These are phyloP conservation scores for Amanita muscaria DNA, from an alignment of 768 basidiomycete genomes.

Conservation along the genomic window DNA sequence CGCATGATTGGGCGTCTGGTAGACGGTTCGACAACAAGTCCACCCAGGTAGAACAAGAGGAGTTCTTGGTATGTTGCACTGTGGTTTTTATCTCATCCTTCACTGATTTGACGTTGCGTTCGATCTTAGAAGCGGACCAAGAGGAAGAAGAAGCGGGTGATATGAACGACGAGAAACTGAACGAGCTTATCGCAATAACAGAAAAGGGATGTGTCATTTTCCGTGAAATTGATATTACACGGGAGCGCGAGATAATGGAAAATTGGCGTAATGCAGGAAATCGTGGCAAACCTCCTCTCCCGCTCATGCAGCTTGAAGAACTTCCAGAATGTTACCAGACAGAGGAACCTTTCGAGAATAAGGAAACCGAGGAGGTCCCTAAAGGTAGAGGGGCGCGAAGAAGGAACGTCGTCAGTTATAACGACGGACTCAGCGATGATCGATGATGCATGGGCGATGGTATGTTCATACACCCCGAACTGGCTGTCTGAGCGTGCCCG, in stretches of 20 bases:
- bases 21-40: constrained; percentile 99
- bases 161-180: constrained; percentile 92
- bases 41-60: constrained; percentile 95
- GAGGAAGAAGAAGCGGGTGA: constrained; percentile 87
- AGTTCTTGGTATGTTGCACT: constrained; percentile 66
- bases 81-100: constrained; percentile 7
- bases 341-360: constrained; percentile 67
- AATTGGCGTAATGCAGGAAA: constrained; percentile 67
- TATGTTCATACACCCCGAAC: constrained; percentile 28
- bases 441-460: constrained; percentile 89
- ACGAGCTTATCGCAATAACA: constrained; percentile 79
- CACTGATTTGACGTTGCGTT: constrained; percentile 45
- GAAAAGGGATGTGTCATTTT: constrained; percentile 75
- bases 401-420: constrained; percentile 82
- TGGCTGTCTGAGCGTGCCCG: constrained; percentile 51
- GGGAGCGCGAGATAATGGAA: constrained; percentile 58
- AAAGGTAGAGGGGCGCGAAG: constrained; percentile 83
- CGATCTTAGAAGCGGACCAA: constrained; percentile 83
- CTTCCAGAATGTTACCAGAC: constrained; percentile 87
- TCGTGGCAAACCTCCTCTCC: constrained; percentile 66
- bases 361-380: constrained; percentile 51
- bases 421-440: constrained; percentile 90
- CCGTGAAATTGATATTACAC: constrained; percentile 72
- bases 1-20: no score
- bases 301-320: constrained; percentile 80